Evolutionary conservation across 2,329 filamentous ascomycete species (phyloP), one percentile per base, ranked within the genome.

Genomic region (Aspergillus japonicus): DNA sequence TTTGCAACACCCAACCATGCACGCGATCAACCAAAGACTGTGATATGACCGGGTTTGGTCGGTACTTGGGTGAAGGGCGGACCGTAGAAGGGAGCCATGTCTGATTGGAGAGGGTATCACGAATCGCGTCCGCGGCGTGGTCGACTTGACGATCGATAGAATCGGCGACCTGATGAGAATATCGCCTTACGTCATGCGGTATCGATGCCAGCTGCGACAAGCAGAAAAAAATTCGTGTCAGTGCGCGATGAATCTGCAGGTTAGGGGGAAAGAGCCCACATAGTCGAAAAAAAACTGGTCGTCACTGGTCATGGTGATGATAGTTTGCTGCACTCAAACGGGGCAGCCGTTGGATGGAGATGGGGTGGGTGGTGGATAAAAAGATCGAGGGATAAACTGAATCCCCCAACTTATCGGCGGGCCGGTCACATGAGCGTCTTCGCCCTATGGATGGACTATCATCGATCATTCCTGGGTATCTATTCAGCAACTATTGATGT

Each of bases 71-170:
- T 10, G 82, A 81, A n/a, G 85, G 84, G 44, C 86, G 85, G 48
- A 91, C 81, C 60, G 84, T 82, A 47, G 89, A 83, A 47, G 91
- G 91, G 14, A 96, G 79, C 90, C 91, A 95, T 72, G 83, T 77
- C 56, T 87, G 83, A 42, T 87, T 81, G 42, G 88, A 84, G 50
- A 92, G 81, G 4, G 83, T 83, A 63, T 92, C 87, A 72, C 90
- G 87, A 50, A 97, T 81, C 42, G 84, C 81, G 39, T 83, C 81
- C 56, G 92, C 90, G 49, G 91, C 87, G 61, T 84, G 82, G 69
- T 96, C 91, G 75, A 96, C 88, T 71, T 92, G 87, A 60, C 84
- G 83, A 77, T 97, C 91, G 73, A 96, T 86, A 66, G 88, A 89
- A 64, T 92, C 89, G 73, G 91, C 91, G 62, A 94, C 83, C 56